A percentile compares a stretch with the other conserved stretches of the same genome.
Evolutionary conservation across 805 yeast genomes (phyloP).

Genomic region (fission yeast (Schizosaccharomyces pombe)): DNA sequence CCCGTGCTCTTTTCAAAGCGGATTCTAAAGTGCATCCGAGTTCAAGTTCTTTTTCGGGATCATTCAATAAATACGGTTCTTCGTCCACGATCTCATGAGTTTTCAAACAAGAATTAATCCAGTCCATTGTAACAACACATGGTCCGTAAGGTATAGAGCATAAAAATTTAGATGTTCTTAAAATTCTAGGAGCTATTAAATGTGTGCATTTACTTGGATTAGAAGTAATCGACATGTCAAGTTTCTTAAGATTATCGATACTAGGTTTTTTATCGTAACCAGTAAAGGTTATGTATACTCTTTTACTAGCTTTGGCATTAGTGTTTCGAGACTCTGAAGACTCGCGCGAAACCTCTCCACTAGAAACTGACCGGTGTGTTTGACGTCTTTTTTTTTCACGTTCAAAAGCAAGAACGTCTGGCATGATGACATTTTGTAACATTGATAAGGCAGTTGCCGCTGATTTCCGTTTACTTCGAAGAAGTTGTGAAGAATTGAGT

Average conservation of each 20-base stretch:
- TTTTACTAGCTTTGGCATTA: constrained; percentile 5
- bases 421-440: constrained; percentile 3
- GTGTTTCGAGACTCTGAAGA: not conserved
- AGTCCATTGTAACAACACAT: constrained; percentile 12
- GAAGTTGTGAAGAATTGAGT: not conserved
- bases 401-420: constrained; percentile 5
- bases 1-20: constrained; percentile 11
- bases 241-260: constrained; percentile 10
- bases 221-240: constrained; percentile 33
- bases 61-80: constrained; percentile 11
- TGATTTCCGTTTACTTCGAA: constrained; percentile 1
- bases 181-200: constrained; percentile 51
- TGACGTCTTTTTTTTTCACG: not conserved
- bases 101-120: constrained; percentile 9
- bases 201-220: constrained; percentile 21
- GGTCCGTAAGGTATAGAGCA: constrained; percentile 34
- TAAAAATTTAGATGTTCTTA: constrained; percentile 72
- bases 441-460: not conserved
- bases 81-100: constrained; percentile 8
- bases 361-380: not conserved
- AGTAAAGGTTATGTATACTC: constrained; percentile 7
- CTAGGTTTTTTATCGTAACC: constrained; percentile 7
- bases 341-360: too few species aligned
- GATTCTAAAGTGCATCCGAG: constrained; percentile 8
- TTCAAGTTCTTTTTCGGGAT: constrained; percentile 16